Base-by-base conservation (phyloP, 2,329 filamentous ascomycete species). In the Botryotinia calthae region DNA sequence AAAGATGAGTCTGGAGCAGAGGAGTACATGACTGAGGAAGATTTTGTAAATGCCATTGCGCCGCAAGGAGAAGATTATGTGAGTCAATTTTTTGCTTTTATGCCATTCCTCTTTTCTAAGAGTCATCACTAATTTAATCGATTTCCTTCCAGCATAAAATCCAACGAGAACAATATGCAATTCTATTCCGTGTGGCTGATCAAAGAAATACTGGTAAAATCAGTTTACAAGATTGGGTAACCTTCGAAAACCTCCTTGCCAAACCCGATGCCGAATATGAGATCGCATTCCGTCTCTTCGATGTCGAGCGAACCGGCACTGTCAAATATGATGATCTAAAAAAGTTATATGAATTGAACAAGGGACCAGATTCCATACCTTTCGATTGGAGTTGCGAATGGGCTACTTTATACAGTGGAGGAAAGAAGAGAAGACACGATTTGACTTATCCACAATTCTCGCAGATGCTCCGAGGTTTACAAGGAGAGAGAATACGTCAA, bases 211-310 rank as follows among this genome's bases (percentile, higher is more conserved):
- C 86, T 62, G 95, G 95, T 76, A 90, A 88, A 78, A 86, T 99
- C 78, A 92, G 85, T 78, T 85, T 98, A 71, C 86, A 90, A 74
- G 96, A 99, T 84, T 99, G 95, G 94, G 90, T 88, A 64, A 91
- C 92, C 76, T 99, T 98, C 83, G 93, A 98, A 84, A 97, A 97
- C 85, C 88, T 99, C 76, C 90, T 99, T 73, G 87, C 88, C 78
- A 98, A 98, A 84, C 93, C 96, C 75, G 96, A 98, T 81, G 96
- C 96, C 82, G 96, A 99, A 85, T 99, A 99, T 84, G 95, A 98
- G 83, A 97, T 99, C 79, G 95, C 96, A 25, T 99, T 98, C 85
- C 93, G 96, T 79, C 88, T 99, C 72, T 99, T 99, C 83, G 95
- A 98, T 81, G 87, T 93, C 78, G 90, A 95, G 69, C 89, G 93